A percentile compares a stretch with the other conserved stretches of the same genome.
These are phyloP conservation scores for Kodamaea lidongshanica DNA, from an alignment of 805 yeast species.

Conservation along the genomic window DNA sequence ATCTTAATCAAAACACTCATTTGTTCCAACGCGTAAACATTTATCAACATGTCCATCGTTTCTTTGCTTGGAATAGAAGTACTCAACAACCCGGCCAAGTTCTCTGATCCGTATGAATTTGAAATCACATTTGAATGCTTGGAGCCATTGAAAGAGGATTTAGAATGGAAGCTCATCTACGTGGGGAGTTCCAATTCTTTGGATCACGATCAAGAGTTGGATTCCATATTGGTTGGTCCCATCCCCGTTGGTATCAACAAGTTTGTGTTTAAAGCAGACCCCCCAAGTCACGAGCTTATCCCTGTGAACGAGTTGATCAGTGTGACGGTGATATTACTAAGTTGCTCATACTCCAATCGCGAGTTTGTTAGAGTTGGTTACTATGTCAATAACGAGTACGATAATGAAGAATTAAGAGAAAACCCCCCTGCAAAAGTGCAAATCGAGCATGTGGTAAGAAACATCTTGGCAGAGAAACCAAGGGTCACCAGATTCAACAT, in stretches of 20 bases:
- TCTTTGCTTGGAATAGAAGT: slow-evolving; percentile 88
- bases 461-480: slow-evolving; percentile 94
- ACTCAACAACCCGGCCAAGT: slow-evolving; percentile 89
- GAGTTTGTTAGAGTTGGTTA: slow-evolving; percentile 97
- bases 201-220: slow-evolving; percentile 96
- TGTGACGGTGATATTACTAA: slow-evolving; percentile 87
- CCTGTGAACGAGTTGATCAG: slow-evolving; percentile 94
- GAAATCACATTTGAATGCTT: slow-evolving; percentile 97
- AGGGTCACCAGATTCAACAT: slow-evolving; percentile 95
- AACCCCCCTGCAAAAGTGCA: slow-evolving; percentile 92
- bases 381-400: slow-evolving; percentile 96
- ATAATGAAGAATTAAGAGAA: slow-evolving; percentile 84
- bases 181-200: slow-evolving; percentile 93
- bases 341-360: slow-evolving; percentile 88
- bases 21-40: no score
- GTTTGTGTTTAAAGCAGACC: slow-evolving; percentile 88
- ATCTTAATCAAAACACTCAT: no score
- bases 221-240: slow-evolving; percentile 95
- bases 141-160: slow-evolving; percentile 84
- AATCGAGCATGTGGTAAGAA: slow-evolving; percentile 89
- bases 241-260: slow-evolving; percentile 96
- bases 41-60: slow-evolving; percentile 72
- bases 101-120: slow-evolving; percentile 89
- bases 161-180: slow-evolving; percentile 96
- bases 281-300: slow-evolving; percentile 92